A percentile compares a stretch with the other conserved stretches of the same genome.
These are phyloP conservation scores for Agaricus sinodeliciosus DNA, from an alignment of 768 basidiomycete species.

Conservation along the genomic window DNA sequence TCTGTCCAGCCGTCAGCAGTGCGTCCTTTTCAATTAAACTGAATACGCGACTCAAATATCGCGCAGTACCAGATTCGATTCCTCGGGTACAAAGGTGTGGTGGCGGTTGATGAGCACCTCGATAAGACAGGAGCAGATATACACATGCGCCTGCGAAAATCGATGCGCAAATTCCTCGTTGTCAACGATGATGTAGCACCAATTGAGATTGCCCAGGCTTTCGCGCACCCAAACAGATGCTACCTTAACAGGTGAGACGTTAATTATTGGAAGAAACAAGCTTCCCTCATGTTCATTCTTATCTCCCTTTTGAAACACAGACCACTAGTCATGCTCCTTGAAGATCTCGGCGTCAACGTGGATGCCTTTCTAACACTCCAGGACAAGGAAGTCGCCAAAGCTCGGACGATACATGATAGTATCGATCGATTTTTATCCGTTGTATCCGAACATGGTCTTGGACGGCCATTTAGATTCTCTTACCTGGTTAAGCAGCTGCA, in stretches of 20 bases:
- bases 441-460: constrained; percentile 41
- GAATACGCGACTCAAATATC: constrained; percentile 1
- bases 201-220: constrained; percentile 69
- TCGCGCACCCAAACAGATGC: constrained; percentile 50
- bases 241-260: constrained; percentile 63
- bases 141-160: constrained; percentile 61
- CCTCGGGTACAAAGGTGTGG: constrained; percentile 79
- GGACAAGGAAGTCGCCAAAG: constrained; percentile 44
- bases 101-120: constrained; percentile 55
- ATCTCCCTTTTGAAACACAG: constrained; percentile 25
- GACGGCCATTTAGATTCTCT: constrained; percentile 40
- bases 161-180: constrained; percentile 73
- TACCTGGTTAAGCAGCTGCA: constrained; percentile 45
- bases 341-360: constrained; percentile 60
- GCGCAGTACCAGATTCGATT: constrained; percentile 76
- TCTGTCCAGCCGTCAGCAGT: constrained; percentile 55
- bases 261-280: constrained; percentile 2
- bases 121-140: constrained; percentile 38
- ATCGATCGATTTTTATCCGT: constrained; percentile 40
- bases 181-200: constrained; percentile 40
- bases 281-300: background rate
- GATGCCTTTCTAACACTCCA: constrained; percentile 61
- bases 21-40: constrained; percentile 18
- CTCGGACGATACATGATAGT: constrained; percentile 55
- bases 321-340: constrained; percentile 70